phyloP scores from a whole-genome alignment of 208 protist genomes.

The Acanthamoeba culbertsoni region DNA sequence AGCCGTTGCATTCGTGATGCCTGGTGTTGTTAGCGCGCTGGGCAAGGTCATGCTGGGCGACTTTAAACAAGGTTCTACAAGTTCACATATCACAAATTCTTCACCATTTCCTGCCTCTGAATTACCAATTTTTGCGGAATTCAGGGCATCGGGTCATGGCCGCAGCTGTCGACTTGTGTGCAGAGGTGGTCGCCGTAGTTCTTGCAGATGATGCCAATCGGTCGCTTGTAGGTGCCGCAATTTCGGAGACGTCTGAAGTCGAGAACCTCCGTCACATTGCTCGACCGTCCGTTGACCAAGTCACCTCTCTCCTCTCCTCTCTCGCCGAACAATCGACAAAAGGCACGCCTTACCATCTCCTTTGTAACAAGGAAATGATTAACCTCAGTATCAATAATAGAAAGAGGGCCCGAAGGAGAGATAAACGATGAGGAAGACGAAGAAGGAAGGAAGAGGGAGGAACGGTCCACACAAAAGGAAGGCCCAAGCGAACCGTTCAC shows the following conservation, averaged over 20 bases:
- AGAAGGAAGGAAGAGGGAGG: neutral
- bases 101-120: neutral
- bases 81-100: neutral
- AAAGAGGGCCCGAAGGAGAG: neutral
- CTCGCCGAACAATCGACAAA: neutral
- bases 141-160: neutral
- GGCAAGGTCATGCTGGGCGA: constrained; percentile 43
- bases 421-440: neutral
- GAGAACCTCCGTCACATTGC: neutral
- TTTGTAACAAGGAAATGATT: no score
- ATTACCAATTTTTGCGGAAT: neutral
- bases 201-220: neutral
- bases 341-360: no score
- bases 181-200: neutral
- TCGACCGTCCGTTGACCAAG: neutral
- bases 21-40: constrained; percentile 14
- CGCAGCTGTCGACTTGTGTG: neutral
- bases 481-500: neutral
- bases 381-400: no score
- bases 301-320: neutral
- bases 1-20: constrained; percentile 13
- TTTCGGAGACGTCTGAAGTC: neutral
- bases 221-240: neutral
- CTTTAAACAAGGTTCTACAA: neutral
- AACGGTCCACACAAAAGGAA: neutral